Base-by-base conservation (phyloP, 2,329 filamentous ascomycete genomes). In the Sporothrix curviconia region DNA sequence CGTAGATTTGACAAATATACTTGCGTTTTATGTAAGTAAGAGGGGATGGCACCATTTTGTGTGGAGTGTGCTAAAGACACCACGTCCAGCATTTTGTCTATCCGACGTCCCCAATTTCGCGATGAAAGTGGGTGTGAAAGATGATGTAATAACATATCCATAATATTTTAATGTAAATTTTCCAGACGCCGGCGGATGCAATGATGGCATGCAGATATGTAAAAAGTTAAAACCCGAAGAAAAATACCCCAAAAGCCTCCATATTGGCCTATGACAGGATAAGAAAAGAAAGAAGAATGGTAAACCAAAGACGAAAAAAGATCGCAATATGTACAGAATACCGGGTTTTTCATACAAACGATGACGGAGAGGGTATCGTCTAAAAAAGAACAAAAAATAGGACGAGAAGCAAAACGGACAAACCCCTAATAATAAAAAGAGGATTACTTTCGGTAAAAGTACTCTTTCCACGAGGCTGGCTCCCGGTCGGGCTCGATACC, bases 391-490 rank as follows among this genome's bases (percentile, higher is more conserved):
- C 36, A 40, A 19, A 40, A 40, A 22, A 24, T 7, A 5, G 15
- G 19, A 24, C 4, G 14, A 25, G 22, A 6, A 28, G 24, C 22
- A 8, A 1, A 12, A 15, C 11, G 15, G 24, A 9, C 25, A 22
- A 49, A 8, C n/a, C n/a, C n/a, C n/a, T n/a, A 12, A 51, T 32
- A 37, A 12, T 4, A 14, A 22, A 3, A 14, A 9, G 32, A 15
- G 9, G 7, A 12, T 4, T 9, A 4, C 34, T 39, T 25, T 15
- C 32, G 28, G 47, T 12, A 15, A 19, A 44, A 39, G 36, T 60
- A 60, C n/a, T 34, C 32, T 24, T 62, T 60, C 60, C 60, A 63
- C 7, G 59, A 58, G 1, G 34, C 53, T 0, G 62, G 60, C 32
- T 28, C 17, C 1, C 62, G 57, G 19, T 56, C 54, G 2, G 7